Percentiles rank a stretch among this genome's conserved stretches.
Conservation (phyloP, 1,139 yeast genomes). For the Ashbya aceris region DNA sequence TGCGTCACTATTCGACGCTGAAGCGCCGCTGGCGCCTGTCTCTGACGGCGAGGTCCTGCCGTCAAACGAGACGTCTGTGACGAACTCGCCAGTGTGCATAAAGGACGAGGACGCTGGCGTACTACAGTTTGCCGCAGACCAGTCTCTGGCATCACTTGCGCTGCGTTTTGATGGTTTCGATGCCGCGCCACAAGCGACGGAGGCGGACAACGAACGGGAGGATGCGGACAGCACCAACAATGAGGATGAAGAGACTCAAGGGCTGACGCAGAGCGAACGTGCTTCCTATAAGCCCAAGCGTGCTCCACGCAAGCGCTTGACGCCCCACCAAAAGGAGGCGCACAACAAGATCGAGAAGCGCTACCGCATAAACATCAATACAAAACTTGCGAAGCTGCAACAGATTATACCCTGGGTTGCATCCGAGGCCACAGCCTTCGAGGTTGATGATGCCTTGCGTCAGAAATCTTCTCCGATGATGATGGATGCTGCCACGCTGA, state of each 20-base stretch:
- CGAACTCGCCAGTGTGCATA: constrained; percentile 8
- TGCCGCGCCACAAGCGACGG: not conserved
- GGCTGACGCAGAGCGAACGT: constrained; percentile 4
- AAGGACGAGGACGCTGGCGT: constrained; percentile 5
- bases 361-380: constrained; percentile 63
- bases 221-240: constrained; percentile 1
- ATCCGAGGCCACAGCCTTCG: constrained; percentile 49
- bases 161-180: not conserved
- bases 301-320: constrained; percentile 48
- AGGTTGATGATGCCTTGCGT: constrained; percentile 33
- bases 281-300: constrained; percentile 27
- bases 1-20: constrained; percentile 9
- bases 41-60: constrained; percentile 8
- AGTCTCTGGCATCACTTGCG: constrained; percentile 3
- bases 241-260: constrained; percentile 2
- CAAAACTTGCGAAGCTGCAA: constrained; percentile 59
- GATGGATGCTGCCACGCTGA: constrained; percentile 9
- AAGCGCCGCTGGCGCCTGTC: constrained; percentile 4
- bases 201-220: not conserved
- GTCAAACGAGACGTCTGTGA: constrained; percentile 6
- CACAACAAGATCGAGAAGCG: constrained; percentile 66
- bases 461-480: constrained; percentile 7
- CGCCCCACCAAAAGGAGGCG: constrained; percentile 57
- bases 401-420: constrained; percentile 58
- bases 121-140: constrained; percentile 2